These are phyloP conservation scores for Skeletonema potamos DNA, from an alignment of 108 stramenopile genomes.

Conservation along the genomic window DNA sequence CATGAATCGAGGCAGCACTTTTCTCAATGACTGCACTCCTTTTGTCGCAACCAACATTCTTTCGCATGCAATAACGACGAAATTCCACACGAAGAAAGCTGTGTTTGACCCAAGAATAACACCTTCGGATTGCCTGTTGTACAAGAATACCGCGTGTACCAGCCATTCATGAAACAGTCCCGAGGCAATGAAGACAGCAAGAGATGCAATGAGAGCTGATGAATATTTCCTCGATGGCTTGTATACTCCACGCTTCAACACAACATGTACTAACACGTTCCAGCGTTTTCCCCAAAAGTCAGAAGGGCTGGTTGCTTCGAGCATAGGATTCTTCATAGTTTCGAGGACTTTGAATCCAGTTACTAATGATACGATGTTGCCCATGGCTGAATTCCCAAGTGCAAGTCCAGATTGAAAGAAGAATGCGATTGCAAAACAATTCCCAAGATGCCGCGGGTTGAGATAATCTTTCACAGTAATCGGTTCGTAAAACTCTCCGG, in stretches of 20 bases:
- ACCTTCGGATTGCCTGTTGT: constrained; percentile 12
- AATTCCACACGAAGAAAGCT: constrained; percentile 73
- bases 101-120: constrained; percentile 44
- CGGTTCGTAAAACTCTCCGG: constrained; percentile 26
- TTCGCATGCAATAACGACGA: constrained; percentile 51
- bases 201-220: constrained; percentile 34
- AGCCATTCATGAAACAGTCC: constrained; percentile 81
- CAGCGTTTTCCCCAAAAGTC: constrained; percentile 81
- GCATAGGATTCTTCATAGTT: constrained; percentile 39
- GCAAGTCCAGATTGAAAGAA: constrained; percentile 36
- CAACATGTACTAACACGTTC: constrained; percentile 66
- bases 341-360: constrained; percentile 14
- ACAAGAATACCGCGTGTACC: constrained; percentile 31
- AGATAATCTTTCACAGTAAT: constrained; percentile 1
- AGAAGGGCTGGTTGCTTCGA: constrained; percentile 47
- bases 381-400: background rate
- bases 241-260: constrained; percentile 71
- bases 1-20: constrained; percentile 37
- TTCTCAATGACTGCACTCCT: constrained; percentile 16
- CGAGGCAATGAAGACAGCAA: constrained; percentile 61
- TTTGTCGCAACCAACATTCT: constrained; percentile 19
- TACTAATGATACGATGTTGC: constrained; percentile 5
- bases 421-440: constrained; percentile 26
- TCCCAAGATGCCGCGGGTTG: constrained; percentile 20
- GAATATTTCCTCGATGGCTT: constrained; percentile 52